phyloP scores from a whole-genome alignment of 371 early-diverging fungal genomes.

The Mortierella sp. region DNA sequence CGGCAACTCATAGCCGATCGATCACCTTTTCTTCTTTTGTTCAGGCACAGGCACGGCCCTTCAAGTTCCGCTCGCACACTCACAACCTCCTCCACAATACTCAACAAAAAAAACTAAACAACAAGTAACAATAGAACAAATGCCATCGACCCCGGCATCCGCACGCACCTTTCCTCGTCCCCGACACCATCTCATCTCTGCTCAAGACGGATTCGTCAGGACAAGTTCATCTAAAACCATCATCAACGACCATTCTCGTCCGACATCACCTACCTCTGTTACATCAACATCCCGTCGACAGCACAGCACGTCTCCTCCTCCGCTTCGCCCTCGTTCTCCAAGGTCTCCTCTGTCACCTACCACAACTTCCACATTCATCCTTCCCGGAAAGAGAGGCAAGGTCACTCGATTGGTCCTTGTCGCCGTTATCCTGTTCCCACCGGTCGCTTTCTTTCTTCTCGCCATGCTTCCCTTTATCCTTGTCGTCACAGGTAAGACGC shows the following conservation, averaged over 20 bases:
- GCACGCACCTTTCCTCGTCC: conserved; percentile 10
- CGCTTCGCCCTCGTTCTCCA: conserved; percentile 6
- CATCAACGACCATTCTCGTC: neutral
- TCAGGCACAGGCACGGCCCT: neutral
- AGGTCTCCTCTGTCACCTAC: conserved; percentile 1
- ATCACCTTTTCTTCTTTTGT: neutral
- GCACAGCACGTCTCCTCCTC: conserved; percentile 2
- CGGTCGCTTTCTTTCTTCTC: conserved; percentile 32
- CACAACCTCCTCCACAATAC: neutral
- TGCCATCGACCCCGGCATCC: conserved; percentile 5
- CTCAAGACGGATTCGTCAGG: conserved; percentile 12
- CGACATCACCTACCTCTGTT: neutral
- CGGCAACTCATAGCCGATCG: conserved; percentile 4
- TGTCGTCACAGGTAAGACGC: conserved; percentile 13
- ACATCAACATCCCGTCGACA: neutral
- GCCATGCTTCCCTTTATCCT: conserved; percentile 42
- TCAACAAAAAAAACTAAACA: neutral
- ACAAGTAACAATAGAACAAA: neutral
- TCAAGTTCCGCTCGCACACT: conserved; percentile 2
- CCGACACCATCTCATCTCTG: conserved; percentile 14
- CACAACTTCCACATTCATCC: conserved; percentile 10
- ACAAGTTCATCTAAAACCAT: neutral
- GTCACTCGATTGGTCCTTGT: conserved; percentile 32
- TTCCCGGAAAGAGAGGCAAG: conserved; percentile 55
- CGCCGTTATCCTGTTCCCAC: conserved; percentile 42